Base-by-base conservation (phyloP, 2,329 filamentous ascomycete genomes). In the Aaosphaeria pasadenensis region DNA sequence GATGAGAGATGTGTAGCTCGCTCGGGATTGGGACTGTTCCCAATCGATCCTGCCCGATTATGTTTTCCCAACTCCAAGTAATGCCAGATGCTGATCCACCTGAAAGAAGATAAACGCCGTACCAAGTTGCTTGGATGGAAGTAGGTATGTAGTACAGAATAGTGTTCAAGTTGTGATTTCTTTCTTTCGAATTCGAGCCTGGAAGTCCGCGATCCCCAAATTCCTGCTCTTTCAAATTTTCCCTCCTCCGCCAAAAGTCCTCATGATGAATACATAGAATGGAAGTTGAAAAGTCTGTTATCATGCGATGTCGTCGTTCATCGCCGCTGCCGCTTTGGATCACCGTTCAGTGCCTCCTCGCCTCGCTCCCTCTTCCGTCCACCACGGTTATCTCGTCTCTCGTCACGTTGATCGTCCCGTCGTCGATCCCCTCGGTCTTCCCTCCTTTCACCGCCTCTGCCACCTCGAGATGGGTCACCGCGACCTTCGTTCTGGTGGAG, bases 351-450 rank as follows among this genome's bases (percentile, higher is more conserved):
- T n/a, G 44, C 46, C 28, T 48, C 46, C 3, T 43, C 7, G 24
- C 35, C 43, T 5, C 46, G 45, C 24, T 32, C 43, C 24, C 49
- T 38, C 39, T 48, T 48, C n/a, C 42, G n/a, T 28, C 46, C 30
- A 24, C 39, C 39, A 17, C 39, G 39, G 17, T 9, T 40, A 36
- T 36, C 33, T 13, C 33, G 33, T 7, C 17, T 24, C 7, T 50
- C 45, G 32, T 57, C 59, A 9, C 58, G 48, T 11, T 48, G 52
- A 31, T 56, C 58, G n/a, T 59, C 51, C 31, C 53, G 30, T 38
- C 28, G 17, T 43, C 55, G 17, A 11, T 44, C 58, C 51, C 42
- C 52, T 47, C 57, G 44, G 29, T 57, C 57, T 39, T 59, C 53
- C 43, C 54, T 44, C 35, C 56, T 44, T 6, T 60, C 52, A 17